A percentile compares a stretch with the other conserved stretches of the same genome.
phyloP scores from a whole-genome alignment of 495 filamentous ascomycete species.

The Penicillium chermesinum region DNA sequence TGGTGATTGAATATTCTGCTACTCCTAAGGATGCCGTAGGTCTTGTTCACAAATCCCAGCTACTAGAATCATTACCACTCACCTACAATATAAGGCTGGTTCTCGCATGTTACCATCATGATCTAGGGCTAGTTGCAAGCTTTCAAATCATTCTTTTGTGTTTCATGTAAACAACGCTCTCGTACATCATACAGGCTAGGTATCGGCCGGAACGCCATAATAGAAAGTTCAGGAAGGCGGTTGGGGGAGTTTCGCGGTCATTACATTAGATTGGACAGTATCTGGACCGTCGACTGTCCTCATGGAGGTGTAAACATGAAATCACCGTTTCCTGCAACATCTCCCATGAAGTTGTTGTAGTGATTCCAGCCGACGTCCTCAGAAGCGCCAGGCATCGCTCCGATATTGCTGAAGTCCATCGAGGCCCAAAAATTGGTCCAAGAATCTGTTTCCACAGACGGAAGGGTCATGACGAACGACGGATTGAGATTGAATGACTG shows the following conservation, averaged over 20 bases:
- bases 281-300: background rate
- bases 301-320: slow-evolving; percentile 17
- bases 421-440: slow-evolving; percentile 33
- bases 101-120: too few species aligned
- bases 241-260: too few species aligned
- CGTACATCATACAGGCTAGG: too few species aligned
- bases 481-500: slow-evolving; percentile 4
- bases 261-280: too few species aligned
- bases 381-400: slow-evolving; percentile 1
- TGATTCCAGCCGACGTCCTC: slow-evolving; percentile 26
- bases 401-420: slow-evolving; percentile 19
- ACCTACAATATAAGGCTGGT: too few species aligned
- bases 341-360: slow-evolving; percentile 33
- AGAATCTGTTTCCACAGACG: background rate
- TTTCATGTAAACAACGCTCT: background rate
- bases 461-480: background rate
- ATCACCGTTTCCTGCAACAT: slow-evolving; percentile 26
- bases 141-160: too few species aligned
- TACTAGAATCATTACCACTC: too few species aligned
- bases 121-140: background rate
- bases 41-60: too few species aligned
- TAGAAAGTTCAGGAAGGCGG: too few species aligned
- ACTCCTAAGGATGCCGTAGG: too few species aligned
- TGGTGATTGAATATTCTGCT: too few species aligned
- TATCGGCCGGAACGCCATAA: too few species aligned